phyloP scores from a whole-genome alignment of 257 asterid genomes.

The Anisodus tanguticus region DNA sequence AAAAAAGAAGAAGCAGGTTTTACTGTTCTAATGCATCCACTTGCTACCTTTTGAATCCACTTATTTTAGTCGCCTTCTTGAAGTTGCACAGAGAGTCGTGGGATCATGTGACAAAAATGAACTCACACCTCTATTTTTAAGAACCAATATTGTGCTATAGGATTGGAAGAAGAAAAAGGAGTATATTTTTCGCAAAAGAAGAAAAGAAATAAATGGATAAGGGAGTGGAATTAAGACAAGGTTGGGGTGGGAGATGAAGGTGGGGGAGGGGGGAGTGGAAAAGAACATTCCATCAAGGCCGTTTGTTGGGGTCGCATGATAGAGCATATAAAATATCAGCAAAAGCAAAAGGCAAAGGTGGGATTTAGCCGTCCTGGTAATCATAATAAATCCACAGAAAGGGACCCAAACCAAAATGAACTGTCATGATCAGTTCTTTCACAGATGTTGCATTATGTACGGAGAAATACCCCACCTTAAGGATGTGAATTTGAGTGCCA shows the following conservation, averaged over 20 bases:
- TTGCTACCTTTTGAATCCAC: not conserved
- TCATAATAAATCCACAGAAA: constrained; percentile 35
- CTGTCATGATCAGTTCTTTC: constrained; percentile 45
- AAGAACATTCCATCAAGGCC: constrained; percentile 44
- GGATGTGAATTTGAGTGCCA: not conserved
- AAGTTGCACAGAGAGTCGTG: constrained; percentile 12
- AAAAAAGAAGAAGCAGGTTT: not conserved
- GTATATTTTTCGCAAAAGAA: constrained; percentile 4
- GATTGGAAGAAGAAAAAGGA: not conserved
- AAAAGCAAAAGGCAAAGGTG: not conserved
- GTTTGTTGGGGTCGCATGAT: constrained; percentile 34
- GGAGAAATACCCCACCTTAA: constrained; percentile 24
- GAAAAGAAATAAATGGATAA: constrained; percentile 32
- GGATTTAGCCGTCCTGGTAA: constrained; percentile 22
- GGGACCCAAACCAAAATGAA: constrained; percentile 34
- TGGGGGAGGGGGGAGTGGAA: constrained; percentile 29
- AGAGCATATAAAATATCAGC: constrained; percentile 18
- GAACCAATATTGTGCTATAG: not conserved
- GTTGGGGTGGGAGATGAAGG: constrained; percentile 10
- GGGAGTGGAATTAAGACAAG: constrained; percentile 18
- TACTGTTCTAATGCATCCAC: not conserved
- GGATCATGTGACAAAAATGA: constrained; percentile 2
- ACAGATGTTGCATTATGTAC: constrained; percentile 43
- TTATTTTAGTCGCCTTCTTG: not conserved
- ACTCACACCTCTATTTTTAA: not conserved